These are phyloP conservation scores for Xylaria sp. DNA, from an alignment of 2,329 filamentous ascomycete genomes.

Conservation along the genomic window DNA sequence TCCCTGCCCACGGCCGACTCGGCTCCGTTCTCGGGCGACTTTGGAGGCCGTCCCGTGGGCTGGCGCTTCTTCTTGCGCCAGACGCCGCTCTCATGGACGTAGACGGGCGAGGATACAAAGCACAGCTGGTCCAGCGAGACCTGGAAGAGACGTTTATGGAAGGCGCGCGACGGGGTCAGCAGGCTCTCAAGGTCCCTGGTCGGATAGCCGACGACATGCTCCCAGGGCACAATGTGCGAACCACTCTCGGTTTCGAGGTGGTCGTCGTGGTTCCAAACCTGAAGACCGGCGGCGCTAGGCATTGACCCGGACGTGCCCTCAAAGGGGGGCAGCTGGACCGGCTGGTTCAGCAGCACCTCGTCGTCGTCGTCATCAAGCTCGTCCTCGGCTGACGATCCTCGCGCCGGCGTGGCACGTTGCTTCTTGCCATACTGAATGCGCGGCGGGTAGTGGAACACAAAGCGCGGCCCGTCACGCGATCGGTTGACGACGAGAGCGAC, in stretches of 20 bases:
- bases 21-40: slow-evolving; percentile 45
- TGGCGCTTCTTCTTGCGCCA: slow-evolving; percentile 74
- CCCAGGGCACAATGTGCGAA: slow-evolving; percentile 72
- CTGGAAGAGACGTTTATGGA: slow-evolving; percentile 86
- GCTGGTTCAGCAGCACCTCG: slow-evolving; percentile 62
- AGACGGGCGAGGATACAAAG: slow-evolving; percentile 85
- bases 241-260: slow-evolving; percentile 67
- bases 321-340: slow-evolving; percentile 54
- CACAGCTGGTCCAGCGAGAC: slow-evolving; percentile 82
- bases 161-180: slow-evolving; percentile 77
- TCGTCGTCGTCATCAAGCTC: slow-evolving; percentile 57
- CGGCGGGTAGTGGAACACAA: slow-evolving; percentile 92
- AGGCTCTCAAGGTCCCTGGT: slow-evolving; percentile 84
- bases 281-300: slow-evolving; percentile 54
- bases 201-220: slow-evolving; percentile 77
- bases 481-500: slow-evolving; percentile 79
- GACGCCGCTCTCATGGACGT: slow-evolving; percentile 79
- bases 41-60: slow-evolving; percentile 48
- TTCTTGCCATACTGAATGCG: slow-evolving; percentile 58
- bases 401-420: slow-evolving; percentile 40
- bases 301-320: slow-evolving; percentile 46
- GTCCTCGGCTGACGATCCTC: slow-evolving; percentile 45
- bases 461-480: slow-evolving; percentile 80
- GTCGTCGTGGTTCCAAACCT: slow-evolving; percentile 64
- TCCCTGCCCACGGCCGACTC: slow-evolving; percentile 40